Conservation (phyloP, 768 basidiomycete genomes). For the Pleurotus platypus region DNA sequence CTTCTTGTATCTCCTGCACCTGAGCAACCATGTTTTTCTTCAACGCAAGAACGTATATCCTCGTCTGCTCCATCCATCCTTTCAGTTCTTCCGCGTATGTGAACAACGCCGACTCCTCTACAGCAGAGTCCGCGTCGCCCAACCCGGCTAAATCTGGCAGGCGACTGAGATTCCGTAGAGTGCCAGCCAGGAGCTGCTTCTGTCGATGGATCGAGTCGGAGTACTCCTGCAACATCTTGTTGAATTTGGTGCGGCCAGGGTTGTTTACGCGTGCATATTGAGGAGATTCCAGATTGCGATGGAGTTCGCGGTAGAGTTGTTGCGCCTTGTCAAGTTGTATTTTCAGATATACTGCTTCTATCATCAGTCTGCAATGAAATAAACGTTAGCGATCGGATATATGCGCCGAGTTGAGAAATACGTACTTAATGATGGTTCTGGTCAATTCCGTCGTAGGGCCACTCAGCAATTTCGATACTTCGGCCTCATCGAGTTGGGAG, state of each 20-base stretch:
- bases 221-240: background rate
- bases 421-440: background rate
- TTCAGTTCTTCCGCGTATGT: background rate
- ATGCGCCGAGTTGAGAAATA: background rate
- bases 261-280: background rate
- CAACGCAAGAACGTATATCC: background rate
- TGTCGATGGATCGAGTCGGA: background rate
- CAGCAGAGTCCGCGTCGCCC: background rate
- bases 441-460: background rate
- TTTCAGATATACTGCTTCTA: background rate
- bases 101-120: background rate
- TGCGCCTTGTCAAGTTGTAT: conserved; percentile 1
- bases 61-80: background rate
- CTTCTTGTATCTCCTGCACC: too few relatives aligned
- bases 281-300: background rate
- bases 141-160: background rate
- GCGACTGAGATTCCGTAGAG: background rate
- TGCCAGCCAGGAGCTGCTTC: background rate
- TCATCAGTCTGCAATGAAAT: background rate
- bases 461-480: background rate
- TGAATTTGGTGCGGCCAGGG: background rate
- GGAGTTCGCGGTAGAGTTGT: background rate
- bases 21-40: too few relatives aligned
- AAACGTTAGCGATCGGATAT: background rate
- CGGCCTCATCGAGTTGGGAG: background rate